Base-by-base conservation (phyloP, 2,329 filamentous ascomycete species). In the Knoxdaviesia proteae region DNA sequence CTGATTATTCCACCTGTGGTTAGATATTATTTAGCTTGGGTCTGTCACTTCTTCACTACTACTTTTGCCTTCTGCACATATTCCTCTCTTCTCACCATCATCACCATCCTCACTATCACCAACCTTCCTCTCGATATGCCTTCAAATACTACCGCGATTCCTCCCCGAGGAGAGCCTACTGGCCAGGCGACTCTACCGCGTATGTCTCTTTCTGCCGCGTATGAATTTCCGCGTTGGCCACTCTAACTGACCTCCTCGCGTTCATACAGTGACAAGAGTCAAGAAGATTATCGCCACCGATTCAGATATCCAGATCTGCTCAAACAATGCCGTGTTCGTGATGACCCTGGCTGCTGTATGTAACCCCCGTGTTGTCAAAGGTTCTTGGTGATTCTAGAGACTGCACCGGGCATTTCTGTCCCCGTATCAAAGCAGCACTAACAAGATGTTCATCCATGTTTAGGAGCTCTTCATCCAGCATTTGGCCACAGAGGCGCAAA, bases 391-490 rank as follows among this genome's bases (percentile, higher is more conserved):
- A 32, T 6, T 34, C 31, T 7, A 5, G 9, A 31, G n/a, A 10
- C 20, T 20, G 20, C 20, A 20, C 20, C 20, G 20, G 20, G 20
- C 20, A 20, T 20, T 3, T 20, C 3, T 20, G 20, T 20, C 20
- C 20, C 20, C 3, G 20, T 20, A 20, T 20, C 2, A 20, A 20
- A 20, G 20, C 20, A 20, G 20, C 20, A 20, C 3, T 20, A 20
- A 20, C 20, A 20, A 20, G 20, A 20, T 20, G 20, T 20, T 20
- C 20, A 39, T 52, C 34, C n/a, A 8, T 34, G 4, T 10, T 11
- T 45, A 87, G 80, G 90, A 98, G 62, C 78, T 94, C 70, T 96
- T 98, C 63, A 79, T 98, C 50, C 84, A 94, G 58, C 81, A 96
- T 58, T 72, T 98, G 31, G 77, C 87, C 20, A 72, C 80, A 48